phyloP scores from a whole-genome alignment of 495 filamentous ascomycete genomes.

The Penicillium longicatenatum region DNA sequence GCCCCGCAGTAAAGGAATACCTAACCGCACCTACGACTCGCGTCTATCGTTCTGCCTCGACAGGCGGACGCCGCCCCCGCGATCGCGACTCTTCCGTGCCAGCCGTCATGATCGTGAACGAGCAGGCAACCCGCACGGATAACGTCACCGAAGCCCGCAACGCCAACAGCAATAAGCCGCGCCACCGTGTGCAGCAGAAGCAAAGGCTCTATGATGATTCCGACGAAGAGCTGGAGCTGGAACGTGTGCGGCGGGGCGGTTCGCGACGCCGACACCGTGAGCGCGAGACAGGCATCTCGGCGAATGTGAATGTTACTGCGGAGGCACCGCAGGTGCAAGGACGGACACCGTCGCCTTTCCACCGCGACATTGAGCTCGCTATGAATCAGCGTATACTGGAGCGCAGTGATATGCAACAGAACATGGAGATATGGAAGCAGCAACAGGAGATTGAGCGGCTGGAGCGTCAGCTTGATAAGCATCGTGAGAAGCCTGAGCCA shows the following conservation, averaged over 20 bases:
- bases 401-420: constrained; percentile 40
- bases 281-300: not conserved
- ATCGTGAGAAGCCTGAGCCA: constrained; percentile 26
- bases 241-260: constrained; percentile 18
- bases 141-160: constrained; percentile 8
- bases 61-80: constrained; percentile 38
- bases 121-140: constrained; percentile 19
- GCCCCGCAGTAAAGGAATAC: constrained; percentile 17
- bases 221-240: constrained; percentile 29
- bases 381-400: constrained; percentile 42
- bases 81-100: constrained; percentile 19
- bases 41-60: constrained; percentile 44
- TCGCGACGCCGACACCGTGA: not conserved
- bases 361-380: constrained; percentile 40
- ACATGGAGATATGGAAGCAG: constrained; percentile 42
- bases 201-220: constrained; percentile 27
- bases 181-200: constrained; percentile 22
- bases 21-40: constrained; percentile 23
- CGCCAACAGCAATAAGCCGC: constrained; percentile 20
- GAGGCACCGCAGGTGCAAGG: not conserved
- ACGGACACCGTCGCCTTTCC: constrained; percentile 16
- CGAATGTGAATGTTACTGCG: constrained; percentile 4
- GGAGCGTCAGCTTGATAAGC: constrained; percentile 44
- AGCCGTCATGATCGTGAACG: constrained; percentile 30
- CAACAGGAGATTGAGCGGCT: constrained; percentile 49